Conservation (phyloP, 2,329 filamentous ascomycete genomes). For the Penicillium polonicum region DNA sequence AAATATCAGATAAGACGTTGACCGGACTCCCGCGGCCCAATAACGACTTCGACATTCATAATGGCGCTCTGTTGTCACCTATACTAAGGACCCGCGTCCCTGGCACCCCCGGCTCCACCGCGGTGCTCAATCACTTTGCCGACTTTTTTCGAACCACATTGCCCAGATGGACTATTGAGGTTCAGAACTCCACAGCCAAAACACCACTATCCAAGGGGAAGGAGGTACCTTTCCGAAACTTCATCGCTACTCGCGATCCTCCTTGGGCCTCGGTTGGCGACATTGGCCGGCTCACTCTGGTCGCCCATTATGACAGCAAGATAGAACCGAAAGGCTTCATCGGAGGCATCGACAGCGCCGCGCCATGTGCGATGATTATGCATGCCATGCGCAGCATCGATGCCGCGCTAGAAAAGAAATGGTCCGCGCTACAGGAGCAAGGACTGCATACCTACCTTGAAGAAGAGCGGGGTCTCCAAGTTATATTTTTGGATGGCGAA, state of each 20-base stretch:
- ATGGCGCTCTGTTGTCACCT: slow-evolving; percentile 74
- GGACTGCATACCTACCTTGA: slow-evolving; percentile 58
- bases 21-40: slow-evolving; percentile 68
- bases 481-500: slow-evolving; percentile 88
- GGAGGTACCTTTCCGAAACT: slow-evolving; percentile 78
- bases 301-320: slow-evolving; percentile 92
- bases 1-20: slow-evolving; percentile 73
- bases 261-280: slow-evolving; percentile 75
- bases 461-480: slow-evolving; percentile 79
- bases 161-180: slow-evolving; percentile 74
- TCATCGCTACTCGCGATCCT: slow-evolving; percentile 84
- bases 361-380: slow-evolving; percentile 90
- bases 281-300: slow-evolving; percentile 76
- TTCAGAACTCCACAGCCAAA: slow-evolving; percentile 85
- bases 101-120: slow-evolving; percentile 71
- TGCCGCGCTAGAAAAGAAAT: slow-evolving; percentile 74
- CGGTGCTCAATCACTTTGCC: slow-evolving; percentile 77
- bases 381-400: slow-evolving; percentile 78
- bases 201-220: slow-evolving; percentile 72
- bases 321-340: slow-evolving; percentile 80
- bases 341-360: slow-evolving; percentile 89
- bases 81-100: slow-evolving; percentile 87
- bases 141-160: slow-evolving; percentile 74
- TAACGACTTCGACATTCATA: slow-evolving; percentile 73
- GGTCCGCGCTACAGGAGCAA: slow-evolving; percentile 67